Evolutionary conservation across 176 grass and related monocot species (phyloP).

Genomic region (Chrysopogon serrulatus): DNA sequence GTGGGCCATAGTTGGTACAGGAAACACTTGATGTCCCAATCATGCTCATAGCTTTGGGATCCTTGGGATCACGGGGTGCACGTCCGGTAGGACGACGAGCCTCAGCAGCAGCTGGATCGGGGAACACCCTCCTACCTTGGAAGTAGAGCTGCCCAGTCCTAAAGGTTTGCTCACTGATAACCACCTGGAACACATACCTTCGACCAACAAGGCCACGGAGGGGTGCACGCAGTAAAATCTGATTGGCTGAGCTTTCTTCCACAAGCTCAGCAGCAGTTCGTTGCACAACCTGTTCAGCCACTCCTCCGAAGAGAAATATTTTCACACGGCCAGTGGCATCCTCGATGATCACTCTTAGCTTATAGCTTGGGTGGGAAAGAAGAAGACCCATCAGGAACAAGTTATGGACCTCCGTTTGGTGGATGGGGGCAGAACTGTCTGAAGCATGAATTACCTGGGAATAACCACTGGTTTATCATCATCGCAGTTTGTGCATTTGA

Average conservation of each 20-base stretch:
- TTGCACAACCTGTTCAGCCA: background rate
- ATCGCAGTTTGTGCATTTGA: background rate
- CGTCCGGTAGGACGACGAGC: background rate
- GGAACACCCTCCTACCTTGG: background rate
- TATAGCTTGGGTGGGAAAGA: background rate
- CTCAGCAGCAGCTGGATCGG: background rate
- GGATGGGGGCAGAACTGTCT: background rate
- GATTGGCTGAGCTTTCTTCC: background rate
- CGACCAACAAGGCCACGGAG: background rate
- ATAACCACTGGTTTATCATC: background rate
- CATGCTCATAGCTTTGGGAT: background rate
- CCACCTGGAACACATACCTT: background rate
- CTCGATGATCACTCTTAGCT: background rate
- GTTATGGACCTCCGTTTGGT: background rate
- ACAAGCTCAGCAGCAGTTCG: background rate
- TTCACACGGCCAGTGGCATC: background rate
- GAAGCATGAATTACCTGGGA: background rate
- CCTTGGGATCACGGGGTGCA: no score
- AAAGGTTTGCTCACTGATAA: background rate
- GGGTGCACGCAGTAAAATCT: background rate
- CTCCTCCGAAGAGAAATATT: background rate
- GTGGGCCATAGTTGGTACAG: no score
- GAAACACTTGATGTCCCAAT: background rate
- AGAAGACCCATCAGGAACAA: background rate
- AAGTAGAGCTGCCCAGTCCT: background rate